Percentiles rank a stretch among this genome's conserved stretches.
phyloP scores from a whole-genome alignment of 176 grass and related monocot species.

The Sorghum bicolor region Sorghum_bicolor_NCBIv3 NC_012872.2:69626001-69626500 shows the following conservation, averaged over 20 bases:
- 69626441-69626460: neutral
- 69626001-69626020: neutral
- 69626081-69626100: slow-evolving; percentile 76
- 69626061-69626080: slow-evolving; percentile 52
- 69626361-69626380: slow-evolving; percentile 73
- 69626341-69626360: slow-evolving; percentile 63
- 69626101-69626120: slow-evolving; percentile 53
- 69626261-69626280: slow-evolving; percentile 91
- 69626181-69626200: neutral
- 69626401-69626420: neutral
- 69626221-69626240: slow-evolving; percentile 38
- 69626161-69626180: neutral
- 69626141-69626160: slow-evolving; percentile 82
- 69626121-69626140: slow-evolving; percentile 53
- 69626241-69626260: slow-evolving; percentile 64
- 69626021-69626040: slow-evolving; percentile 66
- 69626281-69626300: slow-evolving; percentile 87
- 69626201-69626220: slow-evolving; percentile 7
- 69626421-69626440: neutral
- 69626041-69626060: slow-evolving; percentile 44
- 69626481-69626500: slow-evolving; percentile 22
- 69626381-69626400: neutral
- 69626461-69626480: neutral
- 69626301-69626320: slow-evolving; percentile 68
- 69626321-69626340: slow-evolving; percentile 64